Base-by-base conservation (phyloP, 2,329 filamentous ascomycete species). In the Aspergillus sp. region DNA sequence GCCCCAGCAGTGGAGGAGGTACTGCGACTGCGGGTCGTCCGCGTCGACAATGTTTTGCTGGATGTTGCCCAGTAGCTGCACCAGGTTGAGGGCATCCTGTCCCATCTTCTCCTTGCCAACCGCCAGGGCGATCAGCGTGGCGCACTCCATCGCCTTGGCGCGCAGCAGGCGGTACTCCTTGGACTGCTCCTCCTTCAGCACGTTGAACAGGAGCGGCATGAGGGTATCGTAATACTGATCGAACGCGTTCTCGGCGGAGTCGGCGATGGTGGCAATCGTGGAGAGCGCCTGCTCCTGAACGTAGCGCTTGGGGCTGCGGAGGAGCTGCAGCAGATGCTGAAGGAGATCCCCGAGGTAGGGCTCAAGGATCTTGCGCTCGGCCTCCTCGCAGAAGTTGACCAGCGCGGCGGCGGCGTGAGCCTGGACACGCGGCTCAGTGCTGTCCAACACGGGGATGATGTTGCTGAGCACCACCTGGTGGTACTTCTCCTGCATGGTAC, bases 101-200 rank as follows among this genome's bases (percentile, higher is more conserved):
- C 90, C 92, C 72, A 99, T 91, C 57, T 89, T 88, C 63, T 95
- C 89, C 72, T 95, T 94, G 48, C 94, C 94, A 55, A 99, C 94
- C 25, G 94, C 94, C 49, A 99, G 79, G 29, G 94, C 77, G 65
- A 99, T 99, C 41, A 99, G 78, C 6, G 94, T 99, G 16, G 94
- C 93, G 68, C 94, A 99, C 74, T 99, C 94, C 94, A 99, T 99
- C 3, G 94, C 94, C 79, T 99, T 99, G 46, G 94, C 94, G 53
- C 93, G 85, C 36, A 99, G 82, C 44, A 97, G 78, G 49, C 93
- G 84, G 73, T 92, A 92, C 67, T 99, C 94, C 76, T 96, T 97
- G 49, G 92, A 90, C 64, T 92, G 93, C 66, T 97, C 91, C 62
- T 91, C 86, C 67, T 87, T 88, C 47, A 99, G 77, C 9, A 97